Evolutionary conservation across 305 asterid genomes (phyloP), one percentile per base, ranked within the genome.

Genomic region (Rubia peregrina): DNA sequence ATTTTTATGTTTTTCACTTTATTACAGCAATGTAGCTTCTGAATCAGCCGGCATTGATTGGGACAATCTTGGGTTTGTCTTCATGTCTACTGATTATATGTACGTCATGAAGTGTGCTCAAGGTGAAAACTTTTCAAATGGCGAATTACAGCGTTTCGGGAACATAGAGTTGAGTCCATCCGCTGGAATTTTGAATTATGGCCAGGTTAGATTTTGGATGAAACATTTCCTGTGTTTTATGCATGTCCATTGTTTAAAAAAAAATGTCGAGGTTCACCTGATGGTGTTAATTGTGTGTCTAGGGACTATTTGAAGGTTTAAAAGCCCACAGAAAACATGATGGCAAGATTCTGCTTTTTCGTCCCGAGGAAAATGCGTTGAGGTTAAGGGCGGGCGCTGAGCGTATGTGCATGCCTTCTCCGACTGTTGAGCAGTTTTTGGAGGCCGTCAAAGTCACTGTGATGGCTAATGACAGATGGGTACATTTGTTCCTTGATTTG

Each of bases 361-460:
- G 99, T 13, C 99, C 98, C 0, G 90, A 89, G 71, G 99, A 94
- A 81, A 94, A 94, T 77, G 99, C 86, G 1, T 67, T 44, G 49
- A 83, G 99, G 57, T 80, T 94, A 66, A 81, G 83, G 73, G 82
- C 76, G 85, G 99, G 98, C 14, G 97, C 98, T 2, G 96, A 91
- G 56, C 96, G 98, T 46, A 88, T 94, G 97, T 94, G 99, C 83
- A 91, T 94, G 98, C 96, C 99, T 71, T 82, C 96, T 68, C 98
- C 96, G 3, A 85, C 90, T 48, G 97, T 89, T 64, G 89, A 89
- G 71, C 97, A 91, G 77, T 94, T 94, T 74, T 55, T 89, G 74
- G 96, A 90, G 81, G 95, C 97, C 67, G 96, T 94, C 57, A 88
- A 88, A 85, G 81, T 80, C 80, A 91, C 96, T 73, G 97, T 91